phyloP scores from a whole-genome alignment of 352 stramenopile species.

The Globisporangium perplexum region DNA sequence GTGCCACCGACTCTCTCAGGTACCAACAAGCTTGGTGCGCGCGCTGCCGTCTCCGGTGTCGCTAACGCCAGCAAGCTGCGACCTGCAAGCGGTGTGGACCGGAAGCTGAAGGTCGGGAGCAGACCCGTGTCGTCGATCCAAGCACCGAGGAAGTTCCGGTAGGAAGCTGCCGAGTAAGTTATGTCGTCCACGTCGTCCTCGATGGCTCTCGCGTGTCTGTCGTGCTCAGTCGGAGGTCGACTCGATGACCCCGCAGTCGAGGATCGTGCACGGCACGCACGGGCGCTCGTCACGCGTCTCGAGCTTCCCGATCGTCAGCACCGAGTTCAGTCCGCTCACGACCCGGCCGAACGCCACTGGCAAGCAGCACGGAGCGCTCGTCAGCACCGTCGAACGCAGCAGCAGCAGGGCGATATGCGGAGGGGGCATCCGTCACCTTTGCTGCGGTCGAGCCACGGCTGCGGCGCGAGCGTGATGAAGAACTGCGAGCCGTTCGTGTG shows the following conservation, averaged over 20 bases:
- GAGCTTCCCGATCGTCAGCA: slow-evolving; percentile 43
- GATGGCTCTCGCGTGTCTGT: not conserved
- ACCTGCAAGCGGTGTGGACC: slow-evolving; percentile 1
- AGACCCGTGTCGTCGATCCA: slow-evolving; percentile 9
- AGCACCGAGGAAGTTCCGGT: slow-evolving; percentile 13
- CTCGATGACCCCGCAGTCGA: slow-evolving; percentile 57
- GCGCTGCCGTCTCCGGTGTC: not conserved
- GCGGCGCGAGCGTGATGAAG: slow-evolving; percentile 94
- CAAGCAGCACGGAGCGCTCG: too few species aligned
- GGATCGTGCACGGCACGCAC: slow-evolving; percentile 57
- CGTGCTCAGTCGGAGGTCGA: slow-evolving; percentile 6
- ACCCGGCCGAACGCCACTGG: slow-evolving; percentile 74
- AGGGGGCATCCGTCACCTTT: too few species aligned
- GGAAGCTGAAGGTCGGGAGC: slow-evolving; percentile 14
- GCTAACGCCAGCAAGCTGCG: slow-evolving; percentile 9
- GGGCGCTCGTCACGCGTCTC: slow-evolving; percentile 52
- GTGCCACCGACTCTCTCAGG: slow-evolving; percentile 4
- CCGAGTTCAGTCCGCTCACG: slow-evolving; percentile 49
- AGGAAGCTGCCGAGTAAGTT: slow-evolving; percentile 1
- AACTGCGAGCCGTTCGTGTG: slow-evolving; percentile 99
- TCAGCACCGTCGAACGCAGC: too few species aligned
- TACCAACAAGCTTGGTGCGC: slow-evolving; percentile 7
- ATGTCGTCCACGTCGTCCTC: too few species aligned
- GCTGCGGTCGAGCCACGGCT: slow-evolving; percentile 60
- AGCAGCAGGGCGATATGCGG: too few species aligned